Conservation (phyloP, 176 grass and related monocot genomes). For the Sorghum bicolor region DNA sequence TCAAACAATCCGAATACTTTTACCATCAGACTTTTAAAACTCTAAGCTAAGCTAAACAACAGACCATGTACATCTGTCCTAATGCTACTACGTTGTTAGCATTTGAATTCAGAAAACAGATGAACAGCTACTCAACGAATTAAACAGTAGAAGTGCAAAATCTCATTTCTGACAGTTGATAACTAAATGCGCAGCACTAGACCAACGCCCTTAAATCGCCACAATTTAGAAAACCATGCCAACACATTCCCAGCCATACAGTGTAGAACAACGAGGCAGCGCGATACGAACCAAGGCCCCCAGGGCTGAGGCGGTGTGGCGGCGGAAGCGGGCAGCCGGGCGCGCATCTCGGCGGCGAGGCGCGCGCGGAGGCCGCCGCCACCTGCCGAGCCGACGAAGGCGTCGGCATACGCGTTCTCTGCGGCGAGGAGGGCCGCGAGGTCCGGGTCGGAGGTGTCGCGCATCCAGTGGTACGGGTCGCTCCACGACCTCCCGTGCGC, state of each 20-base stretch:
- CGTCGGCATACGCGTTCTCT: constrained; percentile 72
- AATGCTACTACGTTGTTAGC: not conserved
- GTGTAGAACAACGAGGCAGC: not conserved
- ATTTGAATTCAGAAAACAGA: not conserved
- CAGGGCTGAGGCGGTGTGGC: constrained; percentile 67
- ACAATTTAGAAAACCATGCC: not conserved
- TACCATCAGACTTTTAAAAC: not conserved
- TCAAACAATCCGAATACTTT: not conserved
- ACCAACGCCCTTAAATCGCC: not conserved
- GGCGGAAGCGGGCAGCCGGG: constrained; percentile 50
- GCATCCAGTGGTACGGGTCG: constrained; percentile 91
- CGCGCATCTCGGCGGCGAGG: constrained; percentile 72
- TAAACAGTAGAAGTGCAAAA: not conserved
- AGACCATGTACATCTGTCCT: not conserved
- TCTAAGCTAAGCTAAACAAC: not conserved
- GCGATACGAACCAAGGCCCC: constrained; percentile 62
- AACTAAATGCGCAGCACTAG: not conserved
- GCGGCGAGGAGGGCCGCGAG: constrained; percentile 49
- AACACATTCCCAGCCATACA: not conserved
- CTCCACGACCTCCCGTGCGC: constrained; percentile 75
- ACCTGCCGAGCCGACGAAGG: constrained; percentile 59
- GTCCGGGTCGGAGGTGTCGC: constrained; percentile 67
- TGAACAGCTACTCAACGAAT: not conserved
- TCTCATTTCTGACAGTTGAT: not conserved
- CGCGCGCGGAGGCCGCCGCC: constrained; percentile 43